Evolutionary conservation across 441 rosid genomes (phyloP).

Genomic region (Arabidopsis hybrid): DNA sequence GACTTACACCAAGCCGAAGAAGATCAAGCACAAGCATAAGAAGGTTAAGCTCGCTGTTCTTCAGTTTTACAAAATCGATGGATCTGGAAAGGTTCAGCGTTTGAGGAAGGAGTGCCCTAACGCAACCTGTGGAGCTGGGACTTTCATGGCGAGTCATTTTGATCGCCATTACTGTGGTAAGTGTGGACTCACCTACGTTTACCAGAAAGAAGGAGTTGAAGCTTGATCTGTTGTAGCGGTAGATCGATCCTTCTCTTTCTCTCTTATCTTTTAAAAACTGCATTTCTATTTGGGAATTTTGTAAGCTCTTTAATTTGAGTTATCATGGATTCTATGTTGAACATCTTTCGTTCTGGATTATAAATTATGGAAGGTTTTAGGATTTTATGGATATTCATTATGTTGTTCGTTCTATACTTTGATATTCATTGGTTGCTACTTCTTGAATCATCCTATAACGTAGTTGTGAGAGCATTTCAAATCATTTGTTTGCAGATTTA

Average conservation of each 20-base stretch:
- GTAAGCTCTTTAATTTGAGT: slow-evolving; percentile 5
- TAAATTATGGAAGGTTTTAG: background rate
- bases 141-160: slow-evolving; percentile 88
- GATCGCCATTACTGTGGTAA: slow-evolving; percentile 93
- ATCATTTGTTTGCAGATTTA: too few relatives aligned
- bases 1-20: slow-evolving; percentile 93
- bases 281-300: slow-evolving; percentile 22
- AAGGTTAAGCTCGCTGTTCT: slow-evolving; percentile 89
- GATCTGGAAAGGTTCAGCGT: slow-evolving; percentile 79
- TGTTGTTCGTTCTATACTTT: background rate
- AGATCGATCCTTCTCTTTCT: background rate
- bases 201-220: slow-evolving; percentile 74
- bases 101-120: slow-evolving; percentile 89
- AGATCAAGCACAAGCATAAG: slow-evolving; percentile 93
- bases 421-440: background rate
- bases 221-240: slow-evolving; percentile 20
- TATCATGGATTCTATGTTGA: slow-evolving; percentile 25
- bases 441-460: too few relatives aligned
- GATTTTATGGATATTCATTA: background rate
- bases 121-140: slow-evolving; percentile 83
- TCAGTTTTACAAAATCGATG: slow-evolving; percentile 84
- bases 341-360: slow-evolving; percentile 28
- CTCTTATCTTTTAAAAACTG: background rate
- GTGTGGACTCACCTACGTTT: slow-evolving; percentile 86
- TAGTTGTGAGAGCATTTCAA: too few relatives aligned